Base-by-base conservation (phyloP, 2,329 filamentous ascomycete species). In the Diaporthe humulicola region DNA sequence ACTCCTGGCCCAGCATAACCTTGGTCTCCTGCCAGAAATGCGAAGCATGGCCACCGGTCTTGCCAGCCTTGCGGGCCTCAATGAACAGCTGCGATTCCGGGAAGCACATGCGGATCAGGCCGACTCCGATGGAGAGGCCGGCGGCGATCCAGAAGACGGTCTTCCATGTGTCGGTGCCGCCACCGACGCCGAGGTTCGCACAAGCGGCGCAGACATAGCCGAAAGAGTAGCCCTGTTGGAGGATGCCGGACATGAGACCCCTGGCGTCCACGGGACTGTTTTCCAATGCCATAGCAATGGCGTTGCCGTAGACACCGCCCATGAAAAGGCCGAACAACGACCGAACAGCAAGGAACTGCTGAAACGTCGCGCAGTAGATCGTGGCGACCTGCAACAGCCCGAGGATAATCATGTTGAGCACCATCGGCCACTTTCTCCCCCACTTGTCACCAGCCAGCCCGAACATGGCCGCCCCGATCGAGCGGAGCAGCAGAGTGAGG, bases 341-440 rank as follows among this genome's bases (percentile, higher is more conserved):
- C 69, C 94, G 88, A 1, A 95, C 93, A 12, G 90, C 93, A n/a
- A 95, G 85, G 82, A 96, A 96, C 79, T 94, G 90, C 72, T 88
- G 82, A 81, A 95, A 97, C 0, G 92, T 95, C 0, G 82, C 79
- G 80, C 91, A 90, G 84, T 95, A 97, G 78, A 95, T 95, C 25
- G 95, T 97, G 33, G 91, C 94, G 74, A 95, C 90, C 81, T 94
- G 91, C 5, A 93, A 84, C 30, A 92, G 77, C 57, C 92, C 92
- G 4, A 94, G 87, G 33, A 95, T 84, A 74, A 95, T 86, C 91
- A 96, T 94, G 86, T 96, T 96, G 79, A 91, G 79, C 12, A 96
- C 92, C 92, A 96, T 94, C 58, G 94, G 94, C 92, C 93, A 95
- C 84, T 96, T 96, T 73, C 94, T 90, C 9, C 95, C 95, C 81